phyloP scores from a whole-genome alignment of 148 eudicot species.

The Persicaria maculosa region DNA sequence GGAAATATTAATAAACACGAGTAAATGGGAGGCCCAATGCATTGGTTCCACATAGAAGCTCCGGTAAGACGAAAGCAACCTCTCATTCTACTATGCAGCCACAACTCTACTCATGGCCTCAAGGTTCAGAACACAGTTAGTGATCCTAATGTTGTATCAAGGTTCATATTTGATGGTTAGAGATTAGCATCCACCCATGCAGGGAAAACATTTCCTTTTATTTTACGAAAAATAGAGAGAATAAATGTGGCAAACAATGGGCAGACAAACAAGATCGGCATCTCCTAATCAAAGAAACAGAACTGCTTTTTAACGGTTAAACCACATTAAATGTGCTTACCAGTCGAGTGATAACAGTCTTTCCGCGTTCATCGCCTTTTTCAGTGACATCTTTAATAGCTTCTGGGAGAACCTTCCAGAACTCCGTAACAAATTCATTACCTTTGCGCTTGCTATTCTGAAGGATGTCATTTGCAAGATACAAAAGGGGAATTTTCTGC shows the following conservation, averaged over 20 bases:
- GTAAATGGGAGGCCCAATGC: background rate
- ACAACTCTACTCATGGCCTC: background rate
- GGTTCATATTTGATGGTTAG: background rate
- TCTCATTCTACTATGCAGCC: background rate
- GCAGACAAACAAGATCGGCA: background rate
- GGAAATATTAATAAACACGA: background rate
- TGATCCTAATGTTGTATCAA: background rate
- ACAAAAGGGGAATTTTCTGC: constrained; percentile 73
- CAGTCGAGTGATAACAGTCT: constrained; percentile 76
- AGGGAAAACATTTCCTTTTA: constrained; percentile 7
- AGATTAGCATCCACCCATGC: background rate
- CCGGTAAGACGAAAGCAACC: background rate
- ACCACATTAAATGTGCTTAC: constrained; percentile 30
- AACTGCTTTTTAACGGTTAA: background rate
- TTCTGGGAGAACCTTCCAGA: constrained; percentile 96
- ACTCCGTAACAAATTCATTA: constrained; percentile 86
- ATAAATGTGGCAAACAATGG: background rate
- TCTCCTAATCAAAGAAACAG: background rate
- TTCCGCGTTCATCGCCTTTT: constrained; percentile 69
- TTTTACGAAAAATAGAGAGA: background rate
- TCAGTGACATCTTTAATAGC: constrained; percentile 75
- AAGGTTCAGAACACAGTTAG: background rate
- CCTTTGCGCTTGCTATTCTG: constrained; percentile 98
- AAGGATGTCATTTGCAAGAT: constrained; percentile 91
- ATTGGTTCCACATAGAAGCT: background rate